A percentile compares a stretch with the other conserved stretches of the same genome.
Evolutionary conservation across 331 rosid genomes (phyloP).

Genomic region (Arachis monticola): DNA sequence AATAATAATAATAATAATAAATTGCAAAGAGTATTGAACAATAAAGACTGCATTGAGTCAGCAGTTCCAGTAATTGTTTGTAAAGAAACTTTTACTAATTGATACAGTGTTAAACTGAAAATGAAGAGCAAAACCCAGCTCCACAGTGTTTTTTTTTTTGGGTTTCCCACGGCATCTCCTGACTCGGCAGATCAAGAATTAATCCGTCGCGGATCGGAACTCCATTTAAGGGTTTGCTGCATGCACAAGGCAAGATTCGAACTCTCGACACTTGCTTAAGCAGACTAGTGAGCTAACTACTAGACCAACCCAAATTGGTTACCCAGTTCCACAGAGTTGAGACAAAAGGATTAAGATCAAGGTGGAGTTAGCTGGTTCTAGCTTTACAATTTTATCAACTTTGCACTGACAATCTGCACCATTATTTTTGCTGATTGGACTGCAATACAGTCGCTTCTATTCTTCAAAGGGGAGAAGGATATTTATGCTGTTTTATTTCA

Average conservation of each 20-base stretch:
- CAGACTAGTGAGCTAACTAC: no score
- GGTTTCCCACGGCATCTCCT: no score
- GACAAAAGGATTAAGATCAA: not conserved
- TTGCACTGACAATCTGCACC: slow-evolving; percentile 1
- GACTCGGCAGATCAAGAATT: no score
- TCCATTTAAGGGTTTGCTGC: no score
- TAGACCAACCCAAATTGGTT: no score
- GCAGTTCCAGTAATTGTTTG: not conserved
- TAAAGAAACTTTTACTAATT: slow-evolving; percentile 4
- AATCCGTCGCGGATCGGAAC: no score
- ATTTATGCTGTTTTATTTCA: not conserved
- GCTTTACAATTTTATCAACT: not conserved
- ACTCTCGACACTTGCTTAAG: no score
- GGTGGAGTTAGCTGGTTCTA: not conserved
- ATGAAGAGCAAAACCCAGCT: not conserved
- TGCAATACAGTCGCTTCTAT: not conserved
- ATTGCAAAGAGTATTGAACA: not conserved
- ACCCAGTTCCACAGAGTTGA: not conserved
- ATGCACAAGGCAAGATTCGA: no score
- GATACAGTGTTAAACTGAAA: not conserved
- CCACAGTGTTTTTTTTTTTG: no score
- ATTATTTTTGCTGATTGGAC: not conserved
- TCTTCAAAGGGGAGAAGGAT: not conserved
- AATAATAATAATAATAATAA: not conserved
- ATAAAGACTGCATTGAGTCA: not conserved